Conservation (phyloP, 352 stramenopile species). For the Stephanocyclus meneghinianus region DNA sequence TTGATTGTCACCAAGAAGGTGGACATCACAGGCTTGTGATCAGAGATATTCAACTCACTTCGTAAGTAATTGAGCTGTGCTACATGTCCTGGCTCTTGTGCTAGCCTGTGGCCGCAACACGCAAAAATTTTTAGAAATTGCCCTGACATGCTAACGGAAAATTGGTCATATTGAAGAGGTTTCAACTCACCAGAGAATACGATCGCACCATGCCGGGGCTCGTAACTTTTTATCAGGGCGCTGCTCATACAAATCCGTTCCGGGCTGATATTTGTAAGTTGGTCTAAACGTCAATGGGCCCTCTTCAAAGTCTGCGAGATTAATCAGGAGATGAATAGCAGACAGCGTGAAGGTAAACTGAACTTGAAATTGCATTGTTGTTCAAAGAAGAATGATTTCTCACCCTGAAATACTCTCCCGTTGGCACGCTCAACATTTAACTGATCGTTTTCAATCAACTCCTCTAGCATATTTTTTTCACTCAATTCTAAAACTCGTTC, state of each 20-base stretch:
- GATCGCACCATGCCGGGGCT: conserved; percentile 95
- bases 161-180: not conserved
- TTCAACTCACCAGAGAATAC: conserved; percentile 82
- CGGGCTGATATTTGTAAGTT: conserved; percentile 97
- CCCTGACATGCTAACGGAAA: not conserved
- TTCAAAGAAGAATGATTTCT: not conserved
- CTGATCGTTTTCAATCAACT: conserved; percentile 84
- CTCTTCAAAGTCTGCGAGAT: conserved; percentile 83
- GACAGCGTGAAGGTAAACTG: not conserved
- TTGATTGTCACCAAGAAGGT: conserved; percentile 90
- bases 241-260: conserved; percentile 94
- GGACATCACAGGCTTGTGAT: conserved; percentile 98
- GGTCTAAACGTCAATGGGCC: conserved; percentile 89
- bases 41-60: conserved; percentile 90
- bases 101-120: conserved; percentile 27
- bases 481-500: conserved; percentile 81
- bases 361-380: not conserved
- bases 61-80: conserved; percentile 87
- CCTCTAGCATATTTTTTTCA: conserved; percentile 65
- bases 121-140: not conserved
- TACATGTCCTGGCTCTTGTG: conserved; percentile 78
- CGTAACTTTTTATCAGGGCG: conserved; percentile 98
- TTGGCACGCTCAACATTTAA: conserved; percentile 85
- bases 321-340: not conserved
- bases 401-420: conserved; percentile 79